A percentile compares a stretch with the other conserved stretches of the same genome.
Conservation (phyloP, 192 early-diverging fungal genomes). For the Umbelopsis sp. region DNA sequence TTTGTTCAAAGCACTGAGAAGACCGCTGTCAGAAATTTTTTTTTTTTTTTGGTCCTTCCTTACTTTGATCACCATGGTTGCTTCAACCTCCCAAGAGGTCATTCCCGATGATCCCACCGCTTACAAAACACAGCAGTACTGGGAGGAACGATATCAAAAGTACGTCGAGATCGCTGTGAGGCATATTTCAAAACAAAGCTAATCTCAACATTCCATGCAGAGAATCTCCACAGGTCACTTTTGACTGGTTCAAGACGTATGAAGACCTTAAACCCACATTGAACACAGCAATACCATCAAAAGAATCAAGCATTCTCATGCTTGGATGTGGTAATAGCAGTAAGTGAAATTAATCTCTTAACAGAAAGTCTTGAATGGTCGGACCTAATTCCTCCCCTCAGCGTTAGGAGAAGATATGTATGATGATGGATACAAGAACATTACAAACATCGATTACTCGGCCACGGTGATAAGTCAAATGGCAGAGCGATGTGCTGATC, state of each 20-base stretch:
- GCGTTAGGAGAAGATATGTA: conserved; percentile 80
- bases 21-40: conserved; percentile 11
- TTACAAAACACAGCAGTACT: conserved; percentile 78
- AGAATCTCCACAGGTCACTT: conserved; percentile 51
- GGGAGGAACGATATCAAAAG: conserved; percentile 68
- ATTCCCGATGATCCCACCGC: conserved; percentile 67
- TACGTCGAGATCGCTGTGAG: conserved; percentile 24
- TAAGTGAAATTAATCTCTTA: conserved; percentile 17
- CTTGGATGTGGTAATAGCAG: conserved; percentile 87
- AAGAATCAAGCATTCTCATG: conserved; percentile 71
- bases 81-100: conserved; percentile 39
- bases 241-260: conserved; percentile 93
- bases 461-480: conserved; percentile 78
- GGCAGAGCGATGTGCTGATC: conserved; percentile 51
- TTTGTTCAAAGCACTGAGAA: neutral
- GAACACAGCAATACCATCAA: conserved; percentile 49
- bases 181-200: neutral
- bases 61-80: conserved; percentile 28
- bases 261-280: conserved; percentile 67
- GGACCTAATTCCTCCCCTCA: conserved; percentile 20
- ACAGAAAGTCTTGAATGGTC: neutral
- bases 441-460: conserved; percentile 83
- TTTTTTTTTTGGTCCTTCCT: conserved; percentile 18
- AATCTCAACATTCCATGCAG: conserved; percentile 30
- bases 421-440: conserved; percentile 70